Evolutionary conservation across 345 rosid genomes (phyloP), one percentile per base, ranked within the genome.

Genomic region (Salix brachista): DNA sequence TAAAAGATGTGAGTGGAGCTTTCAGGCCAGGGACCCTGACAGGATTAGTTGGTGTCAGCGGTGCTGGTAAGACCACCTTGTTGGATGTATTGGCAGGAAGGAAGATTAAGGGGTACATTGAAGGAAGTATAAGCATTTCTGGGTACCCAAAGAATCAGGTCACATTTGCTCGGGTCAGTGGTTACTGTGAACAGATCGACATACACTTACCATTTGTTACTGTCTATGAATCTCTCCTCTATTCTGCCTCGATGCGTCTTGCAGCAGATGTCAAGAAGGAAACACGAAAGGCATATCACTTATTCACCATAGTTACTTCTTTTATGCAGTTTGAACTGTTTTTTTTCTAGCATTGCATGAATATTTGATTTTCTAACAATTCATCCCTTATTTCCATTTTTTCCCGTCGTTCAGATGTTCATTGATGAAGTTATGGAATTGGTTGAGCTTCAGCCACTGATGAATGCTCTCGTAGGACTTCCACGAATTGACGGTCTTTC

Each of bases 51-150:
- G 97, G 97, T 3, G 91, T 91, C 0, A 91, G 94, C 69, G 97
- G 97, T 32, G 97, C 97, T 9, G 97, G 97, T 17, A 93, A 91
- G 83, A 93, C 97, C 36, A 93, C 97, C 1, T 83, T 93, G 74
- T 90, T 93, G 89, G 97, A 93, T 75, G 96, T 93, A 18, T 78
- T 89, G 65, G 87, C 91, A 8, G 91, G 91, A 48, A 88, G 97
- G 72, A 93, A 93, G 81, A 92, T 91, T 0, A 87, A 90, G 16
- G 96, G 97, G 1, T 89, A 86, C 70, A 84, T 85, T 17, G 91
- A 92, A 84, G 96, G 96, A 73, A 86, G 80, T 77, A 88, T 91
- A 44, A 85, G 79, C 77, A 87, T 93, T 70, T 90, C 93, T 34
- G 97, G 97, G 2, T 93, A 85, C 83, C 91, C 88, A 0, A 93